Conservation (phyloP, 768 basidiomycete species). For the Mycena vitilis region DNA sequence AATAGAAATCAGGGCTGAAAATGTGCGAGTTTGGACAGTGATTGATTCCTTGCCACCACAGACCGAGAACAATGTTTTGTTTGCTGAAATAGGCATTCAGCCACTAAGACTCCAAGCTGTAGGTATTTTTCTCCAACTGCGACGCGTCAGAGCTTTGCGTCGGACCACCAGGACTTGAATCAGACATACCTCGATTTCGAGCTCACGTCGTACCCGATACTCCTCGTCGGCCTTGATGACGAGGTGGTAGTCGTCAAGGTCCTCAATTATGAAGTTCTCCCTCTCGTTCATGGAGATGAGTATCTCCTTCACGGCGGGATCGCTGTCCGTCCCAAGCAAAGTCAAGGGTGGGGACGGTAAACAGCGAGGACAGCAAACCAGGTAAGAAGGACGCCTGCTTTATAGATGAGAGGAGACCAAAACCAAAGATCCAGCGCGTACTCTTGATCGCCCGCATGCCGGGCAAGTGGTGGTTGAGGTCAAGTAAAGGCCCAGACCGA, state of each 20-base stretch:
- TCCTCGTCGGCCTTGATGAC: constrained; percentile 88
- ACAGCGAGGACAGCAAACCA: constrained; percentile 19
- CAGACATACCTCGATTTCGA: constrained; percentile 77
- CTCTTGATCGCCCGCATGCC: constrained; percentile 30
- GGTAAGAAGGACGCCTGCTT: constrained; percentile 31
- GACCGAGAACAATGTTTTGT: too few species aligned
- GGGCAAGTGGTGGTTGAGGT: background rate
- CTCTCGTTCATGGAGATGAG: constrained; percentile 85
- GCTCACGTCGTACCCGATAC: constrained; percentile 74
- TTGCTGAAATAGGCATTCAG: too few species aligned
- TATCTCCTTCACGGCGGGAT: constrained; percentile 91
- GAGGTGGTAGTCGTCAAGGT: constrained; percentile 85
- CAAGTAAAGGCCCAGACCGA: too few species aligned
- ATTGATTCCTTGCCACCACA: too few species aligned
- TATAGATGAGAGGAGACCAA: background rate
- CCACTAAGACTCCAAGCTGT: constrained; percentile 64
- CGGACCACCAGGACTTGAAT: background rate
- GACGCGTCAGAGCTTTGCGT: constrained; percentile 19
- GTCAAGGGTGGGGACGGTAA: constrained; percentile 1
- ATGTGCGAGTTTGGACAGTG: too few species aligned
- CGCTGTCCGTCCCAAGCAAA: constrained; percentile 60
- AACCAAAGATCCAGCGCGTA: background rate
- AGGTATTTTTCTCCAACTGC: constrained; percentile 89
- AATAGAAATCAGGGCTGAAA: too few species aligned
- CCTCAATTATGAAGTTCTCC: constrained; percentile 85